Evolutionary conservation across 2,329 filamentous ascomycete species (phyloP).

Genomic region (Aulographum hederae): DNA sequence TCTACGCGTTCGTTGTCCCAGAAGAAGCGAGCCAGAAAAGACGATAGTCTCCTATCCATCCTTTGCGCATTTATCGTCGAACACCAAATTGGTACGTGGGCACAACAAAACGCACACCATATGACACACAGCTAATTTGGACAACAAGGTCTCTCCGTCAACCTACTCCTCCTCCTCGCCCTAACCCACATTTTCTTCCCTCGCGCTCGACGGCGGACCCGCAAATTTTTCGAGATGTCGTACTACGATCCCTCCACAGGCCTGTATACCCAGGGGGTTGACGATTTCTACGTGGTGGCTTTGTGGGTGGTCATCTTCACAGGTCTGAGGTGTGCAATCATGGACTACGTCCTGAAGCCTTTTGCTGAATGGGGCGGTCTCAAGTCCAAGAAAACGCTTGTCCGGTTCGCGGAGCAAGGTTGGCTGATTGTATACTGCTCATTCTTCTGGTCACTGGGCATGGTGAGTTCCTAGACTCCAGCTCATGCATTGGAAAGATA

Average conservation of each 20-base stretch:
- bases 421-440: conserved; percentile 78
- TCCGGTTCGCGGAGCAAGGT: conserved; percentile 83
- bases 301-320: conserved; percentile 76
- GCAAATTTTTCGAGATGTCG: conserved; percentile 73
- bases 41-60: conserved; percentile 41
- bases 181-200: conserved; percentile 72
- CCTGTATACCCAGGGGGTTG: conserved; percentile 56
- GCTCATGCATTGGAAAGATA: neutral
- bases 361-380: conserved; percentile 57
- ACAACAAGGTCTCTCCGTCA: conserved; percentile 57
- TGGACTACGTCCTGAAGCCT: conserved; percentile 76
- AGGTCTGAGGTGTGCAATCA: conserved; percentile 61
- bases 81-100: conserved; percentile 57
- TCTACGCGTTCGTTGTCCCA: too few species aligned
- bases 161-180: conserved; percentile 65
- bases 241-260: conserved; percentile 56
- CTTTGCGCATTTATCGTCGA: conserved; percentile 53
- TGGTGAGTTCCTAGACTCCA: conserved; percentile 35
- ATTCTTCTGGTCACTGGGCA: conserved; percentile 65
- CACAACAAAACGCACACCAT: neutral
- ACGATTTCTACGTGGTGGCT: conserved; percentile 61
- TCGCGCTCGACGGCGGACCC: conserved; percentile 57
- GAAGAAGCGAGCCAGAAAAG: conserved; percentile 38
- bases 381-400: conserved; percentile 53
- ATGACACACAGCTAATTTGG: neutral